Conservation (phyloP, 305 asterid genomes). For the Solanum hybrid region DNA sequence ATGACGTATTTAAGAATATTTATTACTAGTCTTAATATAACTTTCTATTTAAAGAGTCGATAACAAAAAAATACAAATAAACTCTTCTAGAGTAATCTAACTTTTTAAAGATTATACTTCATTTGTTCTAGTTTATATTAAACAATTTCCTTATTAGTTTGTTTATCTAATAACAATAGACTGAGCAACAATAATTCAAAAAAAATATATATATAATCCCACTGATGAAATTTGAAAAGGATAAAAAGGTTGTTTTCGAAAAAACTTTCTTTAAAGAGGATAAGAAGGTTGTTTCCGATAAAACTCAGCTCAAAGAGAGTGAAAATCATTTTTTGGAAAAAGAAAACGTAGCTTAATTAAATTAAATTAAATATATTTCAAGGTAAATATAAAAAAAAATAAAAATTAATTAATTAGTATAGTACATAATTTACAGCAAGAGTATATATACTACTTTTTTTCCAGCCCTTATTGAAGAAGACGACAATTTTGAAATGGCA, state of each 20-base stretch:
- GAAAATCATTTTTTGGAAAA: not conserved
- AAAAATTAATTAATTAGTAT: not conserved
- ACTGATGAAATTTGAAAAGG: not conserved
- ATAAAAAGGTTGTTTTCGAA: accelerated
- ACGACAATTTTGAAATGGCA: slow-evolving; percentile 16
- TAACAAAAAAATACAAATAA: not conserved
- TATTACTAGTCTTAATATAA: too few relatives aligned
- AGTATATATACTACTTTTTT: not conserved
- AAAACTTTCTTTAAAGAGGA: not conserved
- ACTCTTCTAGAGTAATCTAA: too few relatives aligned
- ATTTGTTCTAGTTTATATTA: not conserved
- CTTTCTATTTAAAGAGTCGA: not conserved
- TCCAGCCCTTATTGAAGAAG: not conserved
- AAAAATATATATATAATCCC: too few relatives aligned
- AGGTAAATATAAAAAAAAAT: not conserved
- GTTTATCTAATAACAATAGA: not conserved
- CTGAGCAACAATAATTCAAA: too few relatives aligned
- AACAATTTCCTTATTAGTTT: not conserved
- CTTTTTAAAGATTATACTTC: not conserved
- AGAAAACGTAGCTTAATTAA: accelerated
- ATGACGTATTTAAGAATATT: too few relatives aligned
- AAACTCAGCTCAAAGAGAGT: not conserved
- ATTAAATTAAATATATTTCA: not conserved
- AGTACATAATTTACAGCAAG: not conserved
- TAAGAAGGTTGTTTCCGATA: accelerated